These are phyloP conservation scores for Effrenium voratum DNA, from an alignment of 73 alveolate species.

Conservation along the genomic window DNA sequence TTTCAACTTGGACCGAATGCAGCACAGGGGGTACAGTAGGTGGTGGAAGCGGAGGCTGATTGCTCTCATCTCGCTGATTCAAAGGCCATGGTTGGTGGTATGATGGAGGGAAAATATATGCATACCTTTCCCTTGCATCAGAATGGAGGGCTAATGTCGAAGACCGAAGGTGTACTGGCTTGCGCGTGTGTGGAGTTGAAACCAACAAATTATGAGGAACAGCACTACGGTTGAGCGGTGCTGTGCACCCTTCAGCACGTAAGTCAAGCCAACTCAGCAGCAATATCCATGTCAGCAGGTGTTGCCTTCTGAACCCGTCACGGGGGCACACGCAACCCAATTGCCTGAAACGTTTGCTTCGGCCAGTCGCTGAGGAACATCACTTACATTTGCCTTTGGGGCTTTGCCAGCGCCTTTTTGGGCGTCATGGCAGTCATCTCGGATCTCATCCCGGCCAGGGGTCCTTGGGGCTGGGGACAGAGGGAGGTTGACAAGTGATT, in stretches of 20 bases:
- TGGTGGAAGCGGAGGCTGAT: background rate
- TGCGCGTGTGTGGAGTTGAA: too few relatives aligned
- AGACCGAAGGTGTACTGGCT: too few relatives aligned
- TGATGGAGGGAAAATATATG: too few relatives aligned
- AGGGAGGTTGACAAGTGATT: background rate
- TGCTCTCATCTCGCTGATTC: too few relatives aligned
- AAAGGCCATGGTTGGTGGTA: too few relatives aligned
- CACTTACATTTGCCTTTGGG: constrained; percentile 73
- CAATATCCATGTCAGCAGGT: background rate
- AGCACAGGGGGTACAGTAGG: background rate
- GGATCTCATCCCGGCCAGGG: constrained; percentile 26
- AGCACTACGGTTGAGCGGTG: too few relatives aligned
- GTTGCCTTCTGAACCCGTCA: background rate
- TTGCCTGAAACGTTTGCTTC: background rate
- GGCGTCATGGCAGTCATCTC: constrained; percentile 86
- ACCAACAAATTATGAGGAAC: too few relatives aligned
- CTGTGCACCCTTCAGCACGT: too few relatives aligned
- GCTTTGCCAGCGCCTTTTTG: background rate
- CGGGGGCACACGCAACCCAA: background rate
- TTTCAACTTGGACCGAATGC: background rate
- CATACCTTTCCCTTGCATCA: too few relatives aligned
- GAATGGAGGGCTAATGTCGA: too few relatives aligned
- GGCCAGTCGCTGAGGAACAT: background rate
- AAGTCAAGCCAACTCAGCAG: too few relatives aligned
- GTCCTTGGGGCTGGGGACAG: background rate